These are phyloP conservation scores for Dactylellina haptotyla DNA, from an alignment of 2,329 filamentous ascomycete species.

Conservation along the genomic window DNA sequence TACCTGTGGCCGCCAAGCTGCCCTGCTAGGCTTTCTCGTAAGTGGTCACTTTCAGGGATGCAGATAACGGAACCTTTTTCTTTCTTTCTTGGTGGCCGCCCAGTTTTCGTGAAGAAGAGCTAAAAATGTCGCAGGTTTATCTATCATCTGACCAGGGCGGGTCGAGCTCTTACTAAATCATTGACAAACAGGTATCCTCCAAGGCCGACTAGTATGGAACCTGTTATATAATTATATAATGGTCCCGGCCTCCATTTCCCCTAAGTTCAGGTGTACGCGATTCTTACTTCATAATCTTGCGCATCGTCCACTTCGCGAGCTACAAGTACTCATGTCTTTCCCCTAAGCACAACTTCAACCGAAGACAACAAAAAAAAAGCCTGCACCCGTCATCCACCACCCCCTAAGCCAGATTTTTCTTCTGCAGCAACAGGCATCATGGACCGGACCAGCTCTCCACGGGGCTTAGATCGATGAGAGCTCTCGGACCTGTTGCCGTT, in stretches of 20 bases:
- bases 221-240: slow-evolving; percentile 54
- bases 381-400: slow-evolving; percentile 25
- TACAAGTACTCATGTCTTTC: slow-evolving; percentile 19
- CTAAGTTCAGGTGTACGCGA: slow-evolving; percentile 51
- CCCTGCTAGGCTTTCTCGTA: slow-evolving; percentile 20
- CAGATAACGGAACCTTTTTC: slow-evolving; percentile 31
- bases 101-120: background rate
- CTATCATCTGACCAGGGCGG: slow-evolving; percentile 46
- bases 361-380: slow-evolving; percentile 39
- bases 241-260: slow-evolving; percentile 41
- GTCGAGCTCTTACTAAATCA: slow-evolving; percentile 53
- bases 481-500: background rate
- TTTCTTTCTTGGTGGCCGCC: background rate
- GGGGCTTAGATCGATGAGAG: too few relatives aligned
- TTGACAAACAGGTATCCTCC: slow-evolving; percentile 53
- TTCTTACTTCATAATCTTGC: slow-evolving; percentile 49
- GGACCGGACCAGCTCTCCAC: slow-evolving; percentile 17
- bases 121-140: slow-evolving; percentile 26
- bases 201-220: slow-evolving; percentile 32
- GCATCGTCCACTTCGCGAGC: background rate
- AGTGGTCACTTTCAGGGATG: slow-evolving; percentile 4
- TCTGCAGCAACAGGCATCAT: slow-evolving; percentile 15
- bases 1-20: slow-evolving; percentile 21
- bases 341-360: slow-evolving; percentile 53
- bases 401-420: background rate